These are phyloP conservation scores for Kodamaea suecica DNA, from an alignment of 1,139 yeast genomes.

Conservation along the genomic window DNA sequence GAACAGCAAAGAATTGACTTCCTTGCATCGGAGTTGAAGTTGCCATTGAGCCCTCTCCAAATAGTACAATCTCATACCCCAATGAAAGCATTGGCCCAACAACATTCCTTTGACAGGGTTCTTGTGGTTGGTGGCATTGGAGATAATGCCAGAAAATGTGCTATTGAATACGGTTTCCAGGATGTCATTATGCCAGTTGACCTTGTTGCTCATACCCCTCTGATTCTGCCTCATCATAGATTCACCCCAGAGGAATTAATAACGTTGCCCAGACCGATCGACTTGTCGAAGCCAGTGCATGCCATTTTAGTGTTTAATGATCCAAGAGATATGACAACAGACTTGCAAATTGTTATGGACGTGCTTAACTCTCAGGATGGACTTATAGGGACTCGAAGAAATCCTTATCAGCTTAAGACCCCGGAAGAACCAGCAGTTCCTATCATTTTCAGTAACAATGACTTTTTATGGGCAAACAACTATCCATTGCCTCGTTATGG, in stretches of 20 bases:
- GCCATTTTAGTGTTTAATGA: constrained; percentile 87
- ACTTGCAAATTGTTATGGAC: constrained; percentile 75
- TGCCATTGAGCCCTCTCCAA: constrained; percentile 58
- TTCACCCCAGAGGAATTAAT: constrained; percentile 47
- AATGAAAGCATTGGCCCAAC: constrained; percentile 55
- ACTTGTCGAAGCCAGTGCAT: constrained; percentile 52
- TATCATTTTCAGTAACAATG: constrained; percentile 81
- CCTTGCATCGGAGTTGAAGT: constrained; percentile 49
- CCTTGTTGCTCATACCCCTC: constrained; percentile 52
- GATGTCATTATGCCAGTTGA: constrained; percentile 79
- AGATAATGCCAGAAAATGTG: constrained; percentile 69
- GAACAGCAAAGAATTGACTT: constrained; percentile 62
- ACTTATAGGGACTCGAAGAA: constrained; percentile 58
- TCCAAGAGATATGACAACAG: constrained; percentile 87
- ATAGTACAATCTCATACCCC: constrained; percentile 93
- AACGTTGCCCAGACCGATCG: constrained; percentile 38
- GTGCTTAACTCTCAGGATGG: constrained; percentile 66
- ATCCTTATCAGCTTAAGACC: constrained; percentile 11
- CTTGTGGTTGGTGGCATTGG: constrained; percentile 82
- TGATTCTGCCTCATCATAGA: constrained; percentile 73
- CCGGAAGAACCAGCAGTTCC: constrained; percentile 61
- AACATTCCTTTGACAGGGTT: constrained; percentile 52
- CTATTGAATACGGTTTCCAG: constrained; percentile 73
- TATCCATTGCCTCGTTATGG: constrained; percentile 81
- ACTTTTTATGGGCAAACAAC: constrained; percentile 88